A percentile compares a stretch with the other conserved stretches of the same genome.
phyloP scores from a whole-genome alignment of 345 rosid genomes.

The Erucastrum elatum region DNA sequence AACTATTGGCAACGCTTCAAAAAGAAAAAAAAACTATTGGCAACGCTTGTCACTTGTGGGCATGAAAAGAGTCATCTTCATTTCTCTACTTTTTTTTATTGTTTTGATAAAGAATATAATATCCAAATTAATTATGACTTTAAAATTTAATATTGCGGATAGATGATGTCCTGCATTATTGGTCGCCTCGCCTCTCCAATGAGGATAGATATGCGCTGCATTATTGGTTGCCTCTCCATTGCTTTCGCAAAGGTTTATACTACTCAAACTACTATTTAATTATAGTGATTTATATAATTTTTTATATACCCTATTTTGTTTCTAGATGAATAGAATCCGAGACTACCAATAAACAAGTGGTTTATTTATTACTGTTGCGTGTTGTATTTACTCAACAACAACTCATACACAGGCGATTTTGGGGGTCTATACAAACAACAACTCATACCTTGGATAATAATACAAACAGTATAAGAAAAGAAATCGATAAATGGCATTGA shows the following conservation, averaged over 20 bases:
- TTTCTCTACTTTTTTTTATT: background rate
- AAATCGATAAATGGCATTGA: background rate
- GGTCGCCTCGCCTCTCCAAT: background rate
- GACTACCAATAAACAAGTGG: no score
- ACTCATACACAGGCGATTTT: background rate
- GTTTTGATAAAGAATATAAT: background rate
- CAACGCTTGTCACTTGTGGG: background rate
- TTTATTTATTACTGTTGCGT: no score
- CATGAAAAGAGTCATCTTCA: background rate
- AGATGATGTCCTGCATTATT: background rate
- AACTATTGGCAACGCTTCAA: no score
- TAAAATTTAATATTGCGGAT: background rate
- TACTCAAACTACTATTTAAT: background rate
- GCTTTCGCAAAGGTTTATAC: constrained; percentile 37
- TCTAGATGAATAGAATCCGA: no score
- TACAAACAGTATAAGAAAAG: background rate
- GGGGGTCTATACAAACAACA: background rate
- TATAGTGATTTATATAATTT: background rate
- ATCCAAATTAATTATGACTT: background rate
- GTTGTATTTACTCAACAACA: background rate
- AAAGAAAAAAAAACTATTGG: background rate
- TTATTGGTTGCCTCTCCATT: constrained; percentile 43
- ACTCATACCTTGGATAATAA: background rate
- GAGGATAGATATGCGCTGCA: constrained; percentile 6
- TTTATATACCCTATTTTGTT: background rate